Evolutionary conservation across 257 asterid species (phyloP).

Genomic region (Solanum phureja): DNA sequence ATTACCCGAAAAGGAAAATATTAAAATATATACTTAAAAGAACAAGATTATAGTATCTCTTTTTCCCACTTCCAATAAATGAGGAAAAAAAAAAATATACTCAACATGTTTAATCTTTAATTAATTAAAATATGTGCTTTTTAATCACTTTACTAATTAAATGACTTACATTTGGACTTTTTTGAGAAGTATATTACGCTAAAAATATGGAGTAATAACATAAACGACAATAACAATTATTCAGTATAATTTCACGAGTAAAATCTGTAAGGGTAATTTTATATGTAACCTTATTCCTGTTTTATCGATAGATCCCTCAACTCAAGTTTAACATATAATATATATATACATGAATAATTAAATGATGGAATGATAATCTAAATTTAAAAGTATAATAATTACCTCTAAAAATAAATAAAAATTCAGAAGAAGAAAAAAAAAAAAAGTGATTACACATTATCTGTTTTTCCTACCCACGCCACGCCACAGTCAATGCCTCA

Average conservation of each 20-base stretch:
- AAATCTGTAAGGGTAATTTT: not conserved
- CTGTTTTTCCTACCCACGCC: not conserved
- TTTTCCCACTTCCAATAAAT: too few relatives aligned
- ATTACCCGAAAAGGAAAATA: not conserved
- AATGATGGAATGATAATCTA: too few relatives aligned
- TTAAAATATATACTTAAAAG: not conserved
- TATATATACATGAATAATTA: not conserved
- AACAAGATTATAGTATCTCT: too few relatives aligned
- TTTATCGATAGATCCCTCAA: rapidly evolving
- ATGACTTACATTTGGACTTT: not conserved
- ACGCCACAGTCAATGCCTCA: not conserved
- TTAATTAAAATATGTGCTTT: not conserved
- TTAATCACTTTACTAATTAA: too few relatives aligned
- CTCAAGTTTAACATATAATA: not conserved
- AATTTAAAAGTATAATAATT: not conserved
- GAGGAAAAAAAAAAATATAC: not conserved
- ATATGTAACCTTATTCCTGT: not conserved
- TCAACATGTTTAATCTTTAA: not conserved
- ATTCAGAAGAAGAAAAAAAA: not conserved
- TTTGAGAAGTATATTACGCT: too few relatives aligned
- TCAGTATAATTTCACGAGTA: not conserved
- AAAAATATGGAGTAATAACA: not conserved
- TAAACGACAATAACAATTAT: not conserved
- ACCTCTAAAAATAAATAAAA: not conserved
- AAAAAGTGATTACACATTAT: not conserved